Evolutionary conservation across 768 basidiomycete genomes (phyloP), one percentile per base, ranked within the genome.

Genomic region (Lentinula edodes): DNA sequence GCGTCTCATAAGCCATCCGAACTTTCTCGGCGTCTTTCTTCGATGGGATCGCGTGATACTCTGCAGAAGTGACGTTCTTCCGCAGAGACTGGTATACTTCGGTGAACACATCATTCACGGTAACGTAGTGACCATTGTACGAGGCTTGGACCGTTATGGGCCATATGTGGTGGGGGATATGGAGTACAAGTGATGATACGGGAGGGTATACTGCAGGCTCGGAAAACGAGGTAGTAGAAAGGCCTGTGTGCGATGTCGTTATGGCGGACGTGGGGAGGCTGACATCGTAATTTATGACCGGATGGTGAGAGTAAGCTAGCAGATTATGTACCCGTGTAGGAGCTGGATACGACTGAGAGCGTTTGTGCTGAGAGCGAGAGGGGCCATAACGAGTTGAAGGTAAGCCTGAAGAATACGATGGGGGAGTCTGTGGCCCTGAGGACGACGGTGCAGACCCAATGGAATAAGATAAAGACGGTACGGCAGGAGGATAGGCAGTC

Each of bases 41-140:
- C 4, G 73, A 68, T 7, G 73, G 75, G 16, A 76, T 67, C 4
- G 66, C 58, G 43, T 67, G 60, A 69, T 76, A 83, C 70, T 86
- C 84, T 20, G 61, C 62, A 1, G 65, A 56, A 9, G 75, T 75
- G 1, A 80, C 78, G 0, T 71, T 69, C 10, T 69, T 68, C 28
- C 81, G 79, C 32, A 86, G 74, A 56, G 72, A 68, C 61, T 68
- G 66, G 68, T 83, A 80, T 13, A 86, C 61, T 0, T 73, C 73
- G 20, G 72, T 65, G 42, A 86, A 71, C 20, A 86, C 77, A 67
- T 83, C 81, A 28, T 72, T 73, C 62, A 74, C 69, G 6, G 79
- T 74, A 54, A 81, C 72, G 64, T 69, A 74, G 20, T 71, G 66
- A 20, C 68, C 73, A 6, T 70, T 60, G 23, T 65, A 66, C 4